phyloP scores from a whole-genome alignment of 495 filamentous ascomycete species.

The Extremus antarcticus region DNA sequence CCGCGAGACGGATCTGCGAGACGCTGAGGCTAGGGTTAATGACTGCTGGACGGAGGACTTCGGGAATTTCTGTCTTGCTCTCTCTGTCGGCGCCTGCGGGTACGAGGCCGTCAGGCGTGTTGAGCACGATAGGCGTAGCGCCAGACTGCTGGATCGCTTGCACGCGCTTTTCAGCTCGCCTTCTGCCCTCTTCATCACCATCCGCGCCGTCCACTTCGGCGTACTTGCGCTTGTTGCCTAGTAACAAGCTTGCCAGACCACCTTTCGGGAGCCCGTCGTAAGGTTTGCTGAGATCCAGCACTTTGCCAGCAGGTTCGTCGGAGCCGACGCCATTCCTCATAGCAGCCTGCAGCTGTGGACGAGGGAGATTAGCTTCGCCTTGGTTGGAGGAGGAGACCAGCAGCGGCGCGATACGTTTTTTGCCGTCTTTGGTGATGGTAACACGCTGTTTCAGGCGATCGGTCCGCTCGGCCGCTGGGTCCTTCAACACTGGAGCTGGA shows the following conservation, averaged over 20 bases:
- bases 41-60: slow-evolving; percentile 79
- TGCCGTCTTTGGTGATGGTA: slow-evolving; percentile 92
- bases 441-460: slow-evolving; percentile 79
- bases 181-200: slow-evolving; percentile 54
- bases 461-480: slow-evolving; percentile 54
- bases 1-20: slow-evolving; percentile 78
- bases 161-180: slow-evolving; percentile 40
- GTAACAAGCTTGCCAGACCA: slow-evolving; percentile 68
- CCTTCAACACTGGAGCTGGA: slow-evolving; percentile 21
- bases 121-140: slow-evolving; percentile 61
- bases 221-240: slow-evolving; percentile 87
- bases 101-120: slow-evolving; percentile 65
- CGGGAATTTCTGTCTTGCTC: slow-evolving; percentile 39
- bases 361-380: slow-evolving; percentile 77
- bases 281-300: slow-evolving; percentile 85
- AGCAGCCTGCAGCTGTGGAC: slow-evolving; percentile 68
- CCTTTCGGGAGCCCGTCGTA: slow-evolving; percentile 90
- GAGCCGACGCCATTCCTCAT: slow-evolving; percentile 43
- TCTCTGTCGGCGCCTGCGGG: slow-evolving; percentile 18
- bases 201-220: slow-evolving; percentile 54
- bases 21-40: slow-evolving; percentile 66
- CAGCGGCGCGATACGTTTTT: slow-evolving; percentile 86
- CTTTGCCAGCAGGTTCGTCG: slow-evolving; percentile 56
- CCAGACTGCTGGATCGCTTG: slow-evolving; percentile 31
- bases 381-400: slow-evolving; percentile 77